A percentile compares a stretch with the other conserved stretches of the same genome.
phyloP scores from a whole-genome alignment of 257 asterid species.

The Solanum sparsipilum region DNA sequence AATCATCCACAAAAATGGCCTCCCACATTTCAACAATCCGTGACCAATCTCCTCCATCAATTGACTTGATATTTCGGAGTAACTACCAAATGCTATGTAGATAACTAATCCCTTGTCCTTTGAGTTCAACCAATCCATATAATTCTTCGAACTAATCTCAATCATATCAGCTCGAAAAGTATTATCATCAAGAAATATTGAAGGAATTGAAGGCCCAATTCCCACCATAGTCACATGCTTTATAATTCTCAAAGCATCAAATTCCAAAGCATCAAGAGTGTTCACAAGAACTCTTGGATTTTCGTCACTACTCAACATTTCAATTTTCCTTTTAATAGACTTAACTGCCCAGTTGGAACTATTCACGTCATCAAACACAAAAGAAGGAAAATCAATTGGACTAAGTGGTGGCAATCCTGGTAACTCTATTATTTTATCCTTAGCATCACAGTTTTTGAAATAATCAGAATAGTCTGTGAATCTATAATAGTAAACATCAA shows the following conservation, averaged over 20 bases:
- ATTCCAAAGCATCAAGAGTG: neutral
- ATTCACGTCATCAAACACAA: neutral
- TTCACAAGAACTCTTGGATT: neutral
- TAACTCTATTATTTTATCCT: neutral
- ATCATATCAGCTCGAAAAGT: neutral
- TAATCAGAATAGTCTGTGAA: neutral
- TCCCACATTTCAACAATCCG: conserved; percentile 4
- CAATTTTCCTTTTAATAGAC: neutral
- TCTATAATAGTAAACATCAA: neutral
- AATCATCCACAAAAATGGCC: conserved; percentile 22
- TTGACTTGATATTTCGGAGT: neutral
- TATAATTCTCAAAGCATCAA: neutral
- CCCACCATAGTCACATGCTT: neutral
- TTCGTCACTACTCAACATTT: neutral
- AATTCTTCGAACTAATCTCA: neutral
- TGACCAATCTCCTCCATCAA: conserved; percentile 8
- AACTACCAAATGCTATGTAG: conserved; percentile 12
- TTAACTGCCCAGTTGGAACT: neutral
- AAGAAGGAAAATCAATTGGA: neutral
- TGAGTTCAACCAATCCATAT: neutral
- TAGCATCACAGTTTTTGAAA: neutral
- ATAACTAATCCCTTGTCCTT: neutral
- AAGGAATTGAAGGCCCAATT: conserved; percentile 9
- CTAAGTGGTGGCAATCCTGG: neutral
- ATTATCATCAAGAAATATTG: neutral